phyloP scores from a whole-genome alignment of 2,329 filamentous ascomycete genomes.

The Ceratocystis lukuohia region DNA sequence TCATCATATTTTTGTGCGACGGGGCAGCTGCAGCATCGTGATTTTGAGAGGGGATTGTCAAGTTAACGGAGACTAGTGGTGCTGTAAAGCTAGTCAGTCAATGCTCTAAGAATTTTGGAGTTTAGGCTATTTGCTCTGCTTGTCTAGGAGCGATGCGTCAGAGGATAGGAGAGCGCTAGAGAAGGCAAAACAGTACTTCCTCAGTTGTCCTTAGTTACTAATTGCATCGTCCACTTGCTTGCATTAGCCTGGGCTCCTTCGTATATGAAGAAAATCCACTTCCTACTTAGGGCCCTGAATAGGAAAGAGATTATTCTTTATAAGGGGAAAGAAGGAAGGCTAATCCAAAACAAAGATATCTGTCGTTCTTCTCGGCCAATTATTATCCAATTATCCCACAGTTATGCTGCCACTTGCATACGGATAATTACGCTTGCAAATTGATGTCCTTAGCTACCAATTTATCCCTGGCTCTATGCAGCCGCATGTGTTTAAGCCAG shows the following conservation, averaged over 20 bases:
- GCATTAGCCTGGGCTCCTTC: slow-evolving; percentile 3
- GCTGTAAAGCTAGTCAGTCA: no score
- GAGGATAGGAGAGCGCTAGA: background rate
- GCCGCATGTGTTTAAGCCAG: slow-evolving; percentile 1
- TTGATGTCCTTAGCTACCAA: background rate
- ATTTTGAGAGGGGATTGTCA: no score
- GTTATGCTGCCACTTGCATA: background rate
- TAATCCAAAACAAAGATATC: background rate
- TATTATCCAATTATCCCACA: background rate
- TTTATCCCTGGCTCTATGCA: slow-evolving; percentile 4
- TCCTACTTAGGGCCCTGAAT: background rate
- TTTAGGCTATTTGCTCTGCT: no score
- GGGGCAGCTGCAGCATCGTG: no score
- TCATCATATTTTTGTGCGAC: no score
- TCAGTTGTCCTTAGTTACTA: background rate
- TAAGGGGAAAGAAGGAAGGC: background rate
- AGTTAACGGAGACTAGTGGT: no score
- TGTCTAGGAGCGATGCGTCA: background rate
- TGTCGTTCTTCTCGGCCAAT: background rate
- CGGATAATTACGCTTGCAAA: background rate
- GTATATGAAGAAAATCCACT: background rate
- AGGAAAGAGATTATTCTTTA: background rate
- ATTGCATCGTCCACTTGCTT: slow-evolving; percentile 1
- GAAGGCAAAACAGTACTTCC: background rate
- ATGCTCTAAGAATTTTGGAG: no score